Evolutionary conservation across 495 filamentous ascomycete species (phyloP).

Genomic region (Halenospora varia): DNA sequence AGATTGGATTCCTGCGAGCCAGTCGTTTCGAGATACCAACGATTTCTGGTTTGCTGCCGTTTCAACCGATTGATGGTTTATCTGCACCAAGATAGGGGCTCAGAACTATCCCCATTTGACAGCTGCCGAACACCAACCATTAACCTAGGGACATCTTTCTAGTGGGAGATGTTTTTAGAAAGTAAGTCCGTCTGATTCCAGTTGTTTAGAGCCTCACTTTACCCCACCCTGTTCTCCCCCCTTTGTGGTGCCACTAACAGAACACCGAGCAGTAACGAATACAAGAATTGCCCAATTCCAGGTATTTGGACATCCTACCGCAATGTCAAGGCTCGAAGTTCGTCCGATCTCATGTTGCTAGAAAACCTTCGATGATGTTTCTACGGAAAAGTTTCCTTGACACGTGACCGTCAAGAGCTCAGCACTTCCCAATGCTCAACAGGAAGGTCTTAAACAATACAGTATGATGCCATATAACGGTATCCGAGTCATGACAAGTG

Average conservation of each 20-base stretch:
- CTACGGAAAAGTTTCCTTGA: too few relatives aligned
- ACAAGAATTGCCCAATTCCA: too few relatives aligned
- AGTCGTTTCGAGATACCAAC: not conserved
- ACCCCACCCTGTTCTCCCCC: not conserved
- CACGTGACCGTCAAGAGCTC: too few relatives aligned
- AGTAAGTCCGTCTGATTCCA: not conserved
- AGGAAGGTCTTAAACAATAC: too few relatives aligned
- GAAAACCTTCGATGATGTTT: too few relatives aligned
- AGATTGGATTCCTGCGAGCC: not conserved
- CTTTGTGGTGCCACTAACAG: not conserved
- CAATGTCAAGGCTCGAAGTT: too few relatives aligned
- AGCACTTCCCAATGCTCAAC: too few relatives aligned
- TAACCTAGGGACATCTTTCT: not conserved
- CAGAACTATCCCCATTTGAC: not conserved
- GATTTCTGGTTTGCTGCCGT: not conserved
- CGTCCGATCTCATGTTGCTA: too few relatives aligned
- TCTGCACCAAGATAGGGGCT: not conserved
- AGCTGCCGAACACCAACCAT: not conserved
- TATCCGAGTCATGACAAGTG: too few relatives aligned
- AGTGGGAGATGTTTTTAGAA: not conserved
- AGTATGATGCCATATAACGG: too few relatives aligned
- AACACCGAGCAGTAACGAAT: not conserved
- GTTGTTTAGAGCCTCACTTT: not conserved
- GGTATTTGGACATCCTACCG: too few relatives aligned
- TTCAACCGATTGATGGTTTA: not conserved